These are phyloP conservation scores for Phaeosphaeria sp. DNA, from an alignment of 2,329 filamentous ascomycete genomes.

Conservation along the genomic window DNA sequence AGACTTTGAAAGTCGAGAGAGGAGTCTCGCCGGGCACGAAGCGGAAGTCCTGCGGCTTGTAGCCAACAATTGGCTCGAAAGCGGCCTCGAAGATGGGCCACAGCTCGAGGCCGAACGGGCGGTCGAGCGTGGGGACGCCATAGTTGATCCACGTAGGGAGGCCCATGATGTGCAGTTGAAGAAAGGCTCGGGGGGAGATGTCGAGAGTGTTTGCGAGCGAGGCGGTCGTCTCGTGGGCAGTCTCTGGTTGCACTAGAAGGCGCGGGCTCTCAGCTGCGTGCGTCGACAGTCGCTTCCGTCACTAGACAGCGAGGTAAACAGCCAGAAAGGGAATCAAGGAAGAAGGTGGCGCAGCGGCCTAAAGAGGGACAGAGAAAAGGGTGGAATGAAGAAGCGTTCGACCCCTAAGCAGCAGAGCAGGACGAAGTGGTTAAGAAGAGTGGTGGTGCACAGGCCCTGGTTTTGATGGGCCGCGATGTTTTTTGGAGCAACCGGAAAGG, in stretches of 20 bases:
- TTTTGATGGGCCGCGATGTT: conserved; percentile 36
- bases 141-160: conserved; percentile 60
- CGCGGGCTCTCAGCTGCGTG: conserved; percentile 5
- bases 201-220: neutral
- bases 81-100: conserved; percentile 95
- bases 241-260: conserved; percentile 4
- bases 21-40: conserved; percentile 84
- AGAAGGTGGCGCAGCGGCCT: conserved; percentile 30
- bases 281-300: neutral
- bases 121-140: conserved; percentile 79
- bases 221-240: neutral
- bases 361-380: conserved; percentile 44
- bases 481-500: conserved; percentile 40
- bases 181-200: neutral
- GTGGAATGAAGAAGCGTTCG: conserved; percentile 17
- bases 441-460: conserved; percentile 10
- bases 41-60: conserved; percentile 83
- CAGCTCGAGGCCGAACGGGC: conserved; percentile 87
- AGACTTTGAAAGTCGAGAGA: conserved; percentile 88
- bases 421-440: conserved; percentile 15
- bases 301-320: neutral
- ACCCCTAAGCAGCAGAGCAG: conserved; percentile 27
- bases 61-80: conserved; percentile 78
- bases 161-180: conserved; percentile 52
- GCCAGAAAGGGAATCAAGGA: conserved; percentile 6